Percentiles rank a stretch among this genome's conserved stretches.
These are phyloP conservation scores for Gentiana straminea DNA, from an alignment of 257 asterid genomes.

Conservation along the genomic window DNA sequence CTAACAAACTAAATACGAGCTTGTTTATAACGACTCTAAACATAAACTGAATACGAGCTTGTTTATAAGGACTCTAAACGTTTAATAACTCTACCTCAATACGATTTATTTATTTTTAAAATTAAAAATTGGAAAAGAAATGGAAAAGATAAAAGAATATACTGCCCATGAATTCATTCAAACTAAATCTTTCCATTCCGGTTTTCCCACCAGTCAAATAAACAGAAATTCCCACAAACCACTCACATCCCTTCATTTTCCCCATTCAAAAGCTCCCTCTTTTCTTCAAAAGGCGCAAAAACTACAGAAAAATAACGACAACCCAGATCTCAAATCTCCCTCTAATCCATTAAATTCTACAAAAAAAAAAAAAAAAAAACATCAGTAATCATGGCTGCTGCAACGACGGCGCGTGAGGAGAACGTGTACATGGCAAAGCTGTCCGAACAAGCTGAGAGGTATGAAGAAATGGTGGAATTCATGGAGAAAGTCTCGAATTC, in stretches of 20 bases:
- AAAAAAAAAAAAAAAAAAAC: not conserved
- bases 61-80: too few relatives aligned
- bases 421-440: slow-evolving; percentile 70
- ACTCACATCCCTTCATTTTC: slow-evolving; percentile 10
- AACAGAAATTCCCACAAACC: slow-evolving; percentile 4
- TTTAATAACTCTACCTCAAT: too few relatives aligned
- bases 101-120: too few relatives aligned
- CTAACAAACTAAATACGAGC: too few relatives aligned
- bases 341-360: not conserved
- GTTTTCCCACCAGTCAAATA: not conserved
- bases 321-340: slow-evolving; percentile 17
- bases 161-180: not conserved
- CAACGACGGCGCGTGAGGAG: slow-evolving; percentile 49
- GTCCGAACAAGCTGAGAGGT: slow-evolving; percentile 71
- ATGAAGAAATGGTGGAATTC: slow-evolving; percentile 72
- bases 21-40: too few relatives aligned
- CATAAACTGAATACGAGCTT: too few relatives aligned
- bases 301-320: not conserved
- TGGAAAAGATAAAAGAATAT: not conserved
- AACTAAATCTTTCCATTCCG: not conserved
- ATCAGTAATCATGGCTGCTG: slow-evolving; percentile 17
- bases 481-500: slow-evolving; percentile 57
- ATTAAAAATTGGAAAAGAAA: too few relatives aligned
- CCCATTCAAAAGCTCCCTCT: slow-evolving; percentile 5
- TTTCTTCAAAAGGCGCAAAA: not conserved